These are phyloP conservation scores for Trichoderma atrobrunneum DNA, from an alignment of 2,329 filamentous ascomycete genomes.

Conservation along the genomic window DNA sequence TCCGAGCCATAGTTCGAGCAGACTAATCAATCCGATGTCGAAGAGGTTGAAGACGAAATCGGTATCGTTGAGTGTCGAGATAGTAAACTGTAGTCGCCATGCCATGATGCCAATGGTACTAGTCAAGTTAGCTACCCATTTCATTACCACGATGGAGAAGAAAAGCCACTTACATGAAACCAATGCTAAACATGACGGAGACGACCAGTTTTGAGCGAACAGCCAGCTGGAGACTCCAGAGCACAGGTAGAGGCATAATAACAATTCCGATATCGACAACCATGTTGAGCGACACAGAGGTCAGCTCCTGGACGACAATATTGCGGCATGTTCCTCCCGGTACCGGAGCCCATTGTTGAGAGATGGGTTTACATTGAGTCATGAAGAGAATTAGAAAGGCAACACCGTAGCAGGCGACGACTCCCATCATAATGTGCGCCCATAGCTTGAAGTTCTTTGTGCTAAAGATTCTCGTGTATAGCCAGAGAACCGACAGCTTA, in stretches of 20 bases:
- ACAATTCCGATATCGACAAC: neutral
- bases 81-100: conserved; percentile 8
- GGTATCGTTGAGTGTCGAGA: conserved; percentile 21
- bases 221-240: neutral
- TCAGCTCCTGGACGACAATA: neutral
- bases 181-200: neutral
- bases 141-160: neutral
- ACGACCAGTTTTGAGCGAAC: neutral
- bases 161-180: neutral
- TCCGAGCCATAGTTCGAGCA: conserved; percentile 40
- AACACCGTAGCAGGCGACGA: neutral
- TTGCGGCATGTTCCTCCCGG: neutral
- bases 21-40: conserved; percentile 36
- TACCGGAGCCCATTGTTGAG: neutral
- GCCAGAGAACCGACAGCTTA: neutral
- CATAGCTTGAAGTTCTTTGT: neutral
- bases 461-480: neutral
- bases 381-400: neutral
- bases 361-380: neutral
- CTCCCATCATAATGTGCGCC: neutral
- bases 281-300: neutral
- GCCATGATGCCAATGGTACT: neutral
- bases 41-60: conserved; percentile 27
- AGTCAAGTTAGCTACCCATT: neutral
- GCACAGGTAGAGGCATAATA: neutral